Base-by-base conservation (phyloP, 345 rosid species). In the Hibiscus mutabilis region DNA sequence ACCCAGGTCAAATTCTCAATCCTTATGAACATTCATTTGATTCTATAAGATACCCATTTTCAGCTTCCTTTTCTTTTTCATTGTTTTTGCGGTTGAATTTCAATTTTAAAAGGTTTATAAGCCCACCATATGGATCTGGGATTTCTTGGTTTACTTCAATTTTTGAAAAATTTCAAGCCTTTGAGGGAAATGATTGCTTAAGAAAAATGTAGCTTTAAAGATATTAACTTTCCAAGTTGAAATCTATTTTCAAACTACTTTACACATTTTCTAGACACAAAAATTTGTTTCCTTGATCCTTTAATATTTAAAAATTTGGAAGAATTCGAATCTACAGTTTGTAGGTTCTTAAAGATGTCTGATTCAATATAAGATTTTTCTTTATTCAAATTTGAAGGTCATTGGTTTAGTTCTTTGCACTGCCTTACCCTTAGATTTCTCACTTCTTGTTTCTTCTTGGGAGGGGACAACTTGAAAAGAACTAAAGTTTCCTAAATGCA, bases 311-410 rank as follows among this genome's bases (percentile, higher is more conserved):
- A 47, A 9, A 57, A 40, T 24, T 58, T 37, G 42, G 6, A 16
- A 61, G 63, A 27, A 61, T 51, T 60, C 66, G 53, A 73, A 73
- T 73, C 75, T 62, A 61, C 22, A 21, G 40, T 72, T 35, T 47
- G n/a, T 72, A 37, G 19, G 10, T 61, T 18, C 49, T 29, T 11
- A 70, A 37, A 51, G 60, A 12, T 51, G 33, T 52, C 29, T 29
- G 64, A 44, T 27, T 59, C 51, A 12, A 44, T 16, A 25, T 58
- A 59, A 11, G 12, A 44, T 42, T 59, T 60, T 55, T 49, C 37
- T 46, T 15, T 47, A 7, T 15, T 47, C 37, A 57, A 44, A 14
- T 37, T 70, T 10, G 4, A 40, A 16, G 25, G 27, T 22, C 19
- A 7, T 14, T 66, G 18, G 47, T 47, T 47, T 24, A 7, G 53